A percentile compares a stretch with the other conserved stretches of the same genome.
Evolutionary conservation across 805 yeast species (phyloP).

Genomic region (Starmerella apicola): DNA sequence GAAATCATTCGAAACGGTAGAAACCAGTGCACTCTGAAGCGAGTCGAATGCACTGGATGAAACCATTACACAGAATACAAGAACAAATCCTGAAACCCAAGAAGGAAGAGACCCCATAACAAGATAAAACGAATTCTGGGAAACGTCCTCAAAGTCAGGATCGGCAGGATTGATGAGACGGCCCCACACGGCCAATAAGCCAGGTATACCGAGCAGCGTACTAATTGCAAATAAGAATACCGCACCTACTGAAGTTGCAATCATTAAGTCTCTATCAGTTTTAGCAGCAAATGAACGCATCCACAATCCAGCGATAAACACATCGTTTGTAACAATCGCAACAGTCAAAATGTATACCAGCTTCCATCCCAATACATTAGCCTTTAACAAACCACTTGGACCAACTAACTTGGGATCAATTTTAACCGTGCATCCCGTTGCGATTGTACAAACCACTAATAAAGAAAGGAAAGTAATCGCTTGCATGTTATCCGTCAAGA

Average conservation of each 20-base stretch:
- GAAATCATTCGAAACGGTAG: conserved; percentile 78
- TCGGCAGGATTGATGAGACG: conserved; percentile 39
- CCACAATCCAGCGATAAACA: conserved; percentile 90
- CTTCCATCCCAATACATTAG: conserved; percentile 80
- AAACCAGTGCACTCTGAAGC: conserved; percentile 74
- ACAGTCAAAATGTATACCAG: conserved; percentile 68
- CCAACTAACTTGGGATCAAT: conserved; percentile 49
- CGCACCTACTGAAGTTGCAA: conserved; percentile 68
- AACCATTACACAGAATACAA: conserved; percentile 58
- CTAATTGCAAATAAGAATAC: conserved; percentile 50
- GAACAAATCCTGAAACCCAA: conserved; percentile 76
- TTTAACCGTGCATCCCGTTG: conserved; percentile 45
- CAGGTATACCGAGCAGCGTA: conserved; percentile 67
- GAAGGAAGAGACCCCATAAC: conserved; percentile 63
- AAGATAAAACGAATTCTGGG: conserved; percentile 53
- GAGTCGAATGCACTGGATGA: conserved; percentile 87
- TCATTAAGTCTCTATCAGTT: conserved; percentile 57
- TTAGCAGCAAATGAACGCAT: conserved; percentile 82
- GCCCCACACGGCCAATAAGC: conserved; percentile 84
- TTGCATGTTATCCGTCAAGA: conserved; percentile 76
- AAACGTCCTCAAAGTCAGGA: conserved; percentile 41
- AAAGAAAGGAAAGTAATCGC: conserved; percentile 59
- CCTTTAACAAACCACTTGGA: conserved; percentile 50
- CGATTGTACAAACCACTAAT: conserved; percentile 58
- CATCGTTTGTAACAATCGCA: conserved; percentile 81